A percentile compares a stretch with the other conserved stretches of the same genome.
Conservation (phyloP, 2,329 filamentous ascomycete genomes). For the Chaetomium globosum region DNA sequence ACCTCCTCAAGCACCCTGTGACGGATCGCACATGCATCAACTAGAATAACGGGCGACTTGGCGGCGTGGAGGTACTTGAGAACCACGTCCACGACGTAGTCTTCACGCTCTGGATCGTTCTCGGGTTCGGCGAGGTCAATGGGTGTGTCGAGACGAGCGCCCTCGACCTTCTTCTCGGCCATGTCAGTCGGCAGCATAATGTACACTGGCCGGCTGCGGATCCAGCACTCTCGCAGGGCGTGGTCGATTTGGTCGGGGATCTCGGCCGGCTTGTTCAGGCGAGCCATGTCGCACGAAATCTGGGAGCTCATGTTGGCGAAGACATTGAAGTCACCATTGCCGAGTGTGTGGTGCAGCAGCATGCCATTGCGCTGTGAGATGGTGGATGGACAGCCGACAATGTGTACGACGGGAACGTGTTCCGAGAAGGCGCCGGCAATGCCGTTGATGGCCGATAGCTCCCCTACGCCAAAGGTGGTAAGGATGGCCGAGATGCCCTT, state of each 20-base stretch:
- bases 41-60: conserved; percentile 74
- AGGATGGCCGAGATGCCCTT: conserved; percentile 70
- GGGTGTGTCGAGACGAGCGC: conserved; percentile 67
- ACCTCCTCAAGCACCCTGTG: conserved; percentile 74
- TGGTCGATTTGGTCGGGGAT: conserved; percentile 77
- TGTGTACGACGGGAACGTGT: conserved; percentile 70
- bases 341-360: conserved; percentile 68
- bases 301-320: conserved; percentile 76
- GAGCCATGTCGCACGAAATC: conserved; percentile 71
- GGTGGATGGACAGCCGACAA: conserved; percentile 59
- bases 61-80: conserved; percentile 72
- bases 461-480: conserved; percentile 76
- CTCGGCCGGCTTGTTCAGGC: conserved; percentile 69
- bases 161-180: conserved; percentile 74
- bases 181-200: conserved; percentile 82
- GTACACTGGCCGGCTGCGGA: conserved; percentile 77
- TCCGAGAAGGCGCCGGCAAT: conserved; percentile 75
- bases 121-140: conserved; percentile 66
- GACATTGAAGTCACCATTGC: conserved; percentile 79
- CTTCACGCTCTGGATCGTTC: conserved; percentile 72
- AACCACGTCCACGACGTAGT: conserved; percentile 80
- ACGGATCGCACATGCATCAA: conserved; percentile 81
- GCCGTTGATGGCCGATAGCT: conserved; percentile 73
- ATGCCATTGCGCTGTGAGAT: conserved; percentile 52
- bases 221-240: conserved; percentile 72